Evolutionary conservation across 1,284 basidiomycete genomes (phyloP).

Genomic region (Neolentinus lepideus): DNA sequence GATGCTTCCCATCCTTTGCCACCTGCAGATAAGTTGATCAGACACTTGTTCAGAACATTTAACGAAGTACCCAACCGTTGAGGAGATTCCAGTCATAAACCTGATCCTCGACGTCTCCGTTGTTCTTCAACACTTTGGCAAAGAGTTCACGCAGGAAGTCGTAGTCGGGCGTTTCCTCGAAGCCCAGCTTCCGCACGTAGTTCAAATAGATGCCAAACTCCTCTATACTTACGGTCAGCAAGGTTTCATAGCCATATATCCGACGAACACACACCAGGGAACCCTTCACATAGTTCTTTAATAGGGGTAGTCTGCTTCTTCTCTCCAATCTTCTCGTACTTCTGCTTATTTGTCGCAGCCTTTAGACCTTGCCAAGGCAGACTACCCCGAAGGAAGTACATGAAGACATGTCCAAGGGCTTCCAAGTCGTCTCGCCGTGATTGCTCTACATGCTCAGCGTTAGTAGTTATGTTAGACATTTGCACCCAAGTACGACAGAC

Average conservation of each 20-base stretch:
- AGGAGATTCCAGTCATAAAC: conserved; percentile 89
- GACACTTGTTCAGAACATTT: conserved; percentile 8
- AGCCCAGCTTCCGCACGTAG: conserved; percentile 83
- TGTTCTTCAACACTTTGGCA: conserved; percentile 85
- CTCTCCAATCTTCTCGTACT: conserved; percentile 98
- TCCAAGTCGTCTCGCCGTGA: conserved; percentile 93
- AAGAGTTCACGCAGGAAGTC: conserved; percentile 92
- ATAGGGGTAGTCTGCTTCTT: conserved; percentile 97
- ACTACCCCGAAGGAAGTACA: conserved; percentile 93
- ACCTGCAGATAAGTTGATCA: conserved; percentile 31
- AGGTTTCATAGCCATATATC: conserved; percentile 2
- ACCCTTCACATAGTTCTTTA: conserved; percentile 89
- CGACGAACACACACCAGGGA: conserved; percentile 59
- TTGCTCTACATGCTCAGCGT: conserved; percentile 56
- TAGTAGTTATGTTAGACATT: conserved; percentile 3
- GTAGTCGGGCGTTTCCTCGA: conserved; percentile 95
- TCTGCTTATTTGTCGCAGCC: conserved; percentile 96
- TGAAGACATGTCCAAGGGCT: conserved; percentile 94
- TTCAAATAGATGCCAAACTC: conserved; percentile 87
- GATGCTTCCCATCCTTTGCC: conserved; percentile 95
- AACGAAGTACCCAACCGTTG: conserved; percentile 40
- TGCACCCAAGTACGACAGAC: conserved; percentile 32
- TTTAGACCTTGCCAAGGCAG: conserved; percentile 96
- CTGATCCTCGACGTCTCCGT: conserved; percentile 83
- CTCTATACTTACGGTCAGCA: conserved; percentile 36